Percentiles rank a stretch among this genome's conserved stretches.
phyloP scores from a whole-genome alignment of 306 rosid genomes.

The Cyclanthera cordifolia region DNA sequence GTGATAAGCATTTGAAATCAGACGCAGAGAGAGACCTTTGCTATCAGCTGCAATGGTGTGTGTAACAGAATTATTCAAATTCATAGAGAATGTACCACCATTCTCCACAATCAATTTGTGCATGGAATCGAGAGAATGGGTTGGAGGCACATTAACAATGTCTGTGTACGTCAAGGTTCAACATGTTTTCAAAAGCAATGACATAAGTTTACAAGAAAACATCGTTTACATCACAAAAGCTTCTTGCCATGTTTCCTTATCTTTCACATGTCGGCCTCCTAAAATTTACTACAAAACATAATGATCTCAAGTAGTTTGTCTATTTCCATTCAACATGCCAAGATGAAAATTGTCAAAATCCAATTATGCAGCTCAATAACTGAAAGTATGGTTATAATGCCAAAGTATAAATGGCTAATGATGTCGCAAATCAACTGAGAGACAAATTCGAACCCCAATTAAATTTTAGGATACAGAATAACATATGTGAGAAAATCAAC shows the following conservation, averaged over 20 bases:
- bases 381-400: not conserved
- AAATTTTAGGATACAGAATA: conserved; percentile 78
- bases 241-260: not conserved
- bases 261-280: not conserved
- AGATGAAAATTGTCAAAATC: not conserved
- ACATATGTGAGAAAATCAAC: conserved; percentile 61
- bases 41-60: conserved; percentile 79
- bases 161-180: conserved; percentile 65
- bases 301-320: not conserved
- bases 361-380: not conserved
- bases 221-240: not conserved
- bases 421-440: conserved; percentile 13
- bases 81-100: conserved; percentile 96
- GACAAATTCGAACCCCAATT: conserved; percentile 6
- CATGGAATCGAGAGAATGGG: conserved; percentile 58
- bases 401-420: not conserved
- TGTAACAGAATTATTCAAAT: conserved; percentile 69
- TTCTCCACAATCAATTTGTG: conserved; percentile 78
- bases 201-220: not conserved
- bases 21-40: conserved; percentile 53
- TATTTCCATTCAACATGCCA: not conserved
- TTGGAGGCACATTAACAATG: conserved; percentile 74
- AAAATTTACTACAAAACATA: not conserved
- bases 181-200: not conserved
- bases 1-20: conserved; percentile 2